Evolutionary conservation across 331 rosid genomes (phyloP).

Genomic region (Telfairia occidentalis): DNA sequence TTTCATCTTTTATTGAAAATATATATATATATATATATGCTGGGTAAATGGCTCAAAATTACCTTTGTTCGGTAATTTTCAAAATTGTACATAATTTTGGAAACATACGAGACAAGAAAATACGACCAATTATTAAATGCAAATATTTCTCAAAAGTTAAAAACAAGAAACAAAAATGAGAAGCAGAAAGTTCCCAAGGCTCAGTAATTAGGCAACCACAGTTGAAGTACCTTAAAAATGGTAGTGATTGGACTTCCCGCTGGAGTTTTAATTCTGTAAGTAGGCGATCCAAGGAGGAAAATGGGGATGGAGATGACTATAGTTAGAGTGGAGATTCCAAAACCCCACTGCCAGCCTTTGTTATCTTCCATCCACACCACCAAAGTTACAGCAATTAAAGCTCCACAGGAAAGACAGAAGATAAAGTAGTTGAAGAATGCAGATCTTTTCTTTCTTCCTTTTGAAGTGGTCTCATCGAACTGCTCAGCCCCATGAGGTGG

Average conservation of each 20-base stretch:
- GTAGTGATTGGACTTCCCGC: conserved; percentile 72
- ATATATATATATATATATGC: no score
- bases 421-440: conserved; percentile 66
- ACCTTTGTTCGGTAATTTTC: no score
- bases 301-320: conserved; percentile 59
- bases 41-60: no score
- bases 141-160: no score
- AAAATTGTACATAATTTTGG: no score
- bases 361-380: conserved; percentile 89
- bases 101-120: no score
- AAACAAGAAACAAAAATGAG: no score
- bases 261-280: conserved; percentile 57
- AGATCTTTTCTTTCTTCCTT: conserved; percentile 65
- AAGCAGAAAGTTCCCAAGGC: no score
- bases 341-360: conserved; percentile 92
- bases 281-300: conserved; percentile 56
- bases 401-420: conserved; percentile 73
- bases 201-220: background rate
- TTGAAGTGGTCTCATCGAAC: conserved; percentile 47
- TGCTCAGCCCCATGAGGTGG: conserved; percentile 74
- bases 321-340: conserved; percentile 53
- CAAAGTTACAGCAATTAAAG: conserved; percentile 66
- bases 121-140: no score
- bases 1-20: no score
- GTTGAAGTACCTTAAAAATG: conserved; percentile 36